These are phyloP conservation scores for Eimeria acervulina DNA, from an alignment of 169 alveolate genomes.

Conservation along the genomic window DNA sequence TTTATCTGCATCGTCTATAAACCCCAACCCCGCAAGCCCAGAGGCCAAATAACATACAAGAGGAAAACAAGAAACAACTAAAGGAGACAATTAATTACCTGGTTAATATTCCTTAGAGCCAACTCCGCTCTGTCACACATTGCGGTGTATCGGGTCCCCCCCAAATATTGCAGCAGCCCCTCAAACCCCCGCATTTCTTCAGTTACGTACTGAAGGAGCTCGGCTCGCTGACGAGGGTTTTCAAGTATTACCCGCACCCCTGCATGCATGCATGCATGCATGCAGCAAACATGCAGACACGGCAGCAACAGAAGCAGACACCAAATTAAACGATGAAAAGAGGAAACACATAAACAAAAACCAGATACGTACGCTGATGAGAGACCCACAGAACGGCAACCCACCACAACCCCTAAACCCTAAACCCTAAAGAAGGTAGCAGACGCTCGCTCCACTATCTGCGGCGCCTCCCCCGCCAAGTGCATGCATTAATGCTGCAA, in stretches of 20 bases:
- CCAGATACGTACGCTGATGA: not conserved
- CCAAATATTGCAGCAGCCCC: constrained; percentile 72
- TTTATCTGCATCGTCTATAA: no score
- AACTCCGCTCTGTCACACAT: constrained; percentile 75
- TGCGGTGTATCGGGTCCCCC: constrained; percentile 41
- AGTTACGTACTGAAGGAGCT: constrained; percentile 28
- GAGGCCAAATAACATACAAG: no score
- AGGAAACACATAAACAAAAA: not conserved
- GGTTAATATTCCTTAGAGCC: not conserved
- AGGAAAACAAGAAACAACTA: no score
- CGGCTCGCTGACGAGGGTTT: not conserved
- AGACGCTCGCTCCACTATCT: no score
- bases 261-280: constrained; percentile 38
- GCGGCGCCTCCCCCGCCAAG: no score
- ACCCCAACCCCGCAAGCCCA: no score
- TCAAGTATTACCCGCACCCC: constrained; percentile 76
- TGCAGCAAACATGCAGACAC: not conserved
- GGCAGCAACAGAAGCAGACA: no score
- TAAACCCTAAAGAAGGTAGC: not conserved
- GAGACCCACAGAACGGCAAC: not conserved
- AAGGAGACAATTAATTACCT: not conserved
- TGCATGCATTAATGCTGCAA: not conserved
- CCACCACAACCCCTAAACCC: not conserved
- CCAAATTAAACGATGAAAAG: no score
- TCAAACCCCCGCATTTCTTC: constrained; percentile 6